A percentile compares a stretch with the other conserved stretches of the same genome.
These are phyloP conservation scores for Malus fusca DNA, from an alignment of 306 rosid genomes.

Conservation along the genomic window DNA sequence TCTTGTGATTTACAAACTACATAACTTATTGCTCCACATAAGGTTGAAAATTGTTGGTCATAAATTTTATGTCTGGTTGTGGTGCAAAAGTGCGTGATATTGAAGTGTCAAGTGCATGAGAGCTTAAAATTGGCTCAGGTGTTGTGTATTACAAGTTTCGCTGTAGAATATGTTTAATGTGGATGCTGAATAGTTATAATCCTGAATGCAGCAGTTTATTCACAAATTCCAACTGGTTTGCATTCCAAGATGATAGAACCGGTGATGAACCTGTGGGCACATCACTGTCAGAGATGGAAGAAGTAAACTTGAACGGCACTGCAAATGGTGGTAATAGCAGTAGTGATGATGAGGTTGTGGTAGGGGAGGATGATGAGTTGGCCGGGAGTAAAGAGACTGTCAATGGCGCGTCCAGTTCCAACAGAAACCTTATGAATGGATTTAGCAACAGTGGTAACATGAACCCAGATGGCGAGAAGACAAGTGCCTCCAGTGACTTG, in stretches of 20 bases:
- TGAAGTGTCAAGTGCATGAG: background rate
- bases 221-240: slow-evolving; percentile 98
- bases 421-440: slow-evolving; percentile 38
- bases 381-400: slow-evolving; percentile 43
- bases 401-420: slow-evolving; percentile 55
- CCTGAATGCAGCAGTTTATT: slow-evolving; percentile 65
- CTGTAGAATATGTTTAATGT: background rate
- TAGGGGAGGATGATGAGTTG: slow-evolving; percentile 79
- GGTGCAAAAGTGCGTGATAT: background rate
- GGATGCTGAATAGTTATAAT: background rate
- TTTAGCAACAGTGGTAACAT: slow-evolving; percentile 37
- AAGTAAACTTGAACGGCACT: slow-evolving; percentile 69
- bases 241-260: slow-evolving; percentile 84
- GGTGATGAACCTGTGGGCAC: slow-evolving; percentile 52
- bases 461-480: slow-evolving; percentile 41
- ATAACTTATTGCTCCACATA: too few species aligned
- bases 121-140: background rate
- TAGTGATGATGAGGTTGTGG: slow-evolving; percentile 91
- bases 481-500: slow-evolving; percentile 46
- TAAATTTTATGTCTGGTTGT: background rate
- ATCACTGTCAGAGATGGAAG: slow-evolving; percentile 78
- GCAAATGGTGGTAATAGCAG: slow-evolving; percentile 68
- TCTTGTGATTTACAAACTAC: background rate
- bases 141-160: background rate
- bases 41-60: background rate